Evolutionary conservation across 495 filamentous ascomycete genomes (phyloP).

Genomic region (Monascus purpureus): DNA sequence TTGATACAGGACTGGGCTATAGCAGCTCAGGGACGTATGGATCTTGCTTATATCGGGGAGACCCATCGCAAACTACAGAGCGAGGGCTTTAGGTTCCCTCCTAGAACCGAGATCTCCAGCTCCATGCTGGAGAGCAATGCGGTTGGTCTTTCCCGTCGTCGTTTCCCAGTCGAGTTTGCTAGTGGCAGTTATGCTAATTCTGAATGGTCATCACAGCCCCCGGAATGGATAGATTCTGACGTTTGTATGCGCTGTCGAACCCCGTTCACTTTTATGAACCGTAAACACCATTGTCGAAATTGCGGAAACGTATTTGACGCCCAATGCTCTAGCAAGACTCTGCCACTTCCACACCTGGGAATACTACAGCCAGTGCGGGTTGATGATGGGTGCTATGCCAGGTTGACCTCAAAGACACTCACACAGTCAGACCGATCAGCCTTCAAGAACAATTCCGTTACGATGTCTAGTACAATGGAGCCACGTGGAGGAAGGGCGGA

Average conservation of each 20-base stretch:
- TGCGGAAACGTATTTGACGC: constrained; percentile 95
- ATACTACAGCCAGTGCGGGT: constrained; percentile 86
- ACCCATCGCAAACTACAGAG: constrained; percentile 67
- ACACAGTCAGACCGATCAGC: constrained; percentile 31
- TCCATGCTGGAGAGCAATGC: constrained; percentile 96
- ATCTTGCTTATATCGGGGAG: constrained; percentile 74
- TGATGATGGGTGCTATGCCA: constrained; percentile 91
- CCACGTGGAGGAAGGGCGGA: constrained; percentile 73
- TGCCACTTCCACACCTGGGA: constrained; percentile 83
- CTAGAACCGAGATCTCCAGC: constrained; percentile 70
- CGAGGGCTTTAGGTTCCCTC: constrained; percentile 84
- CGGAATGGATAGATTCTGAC: constrained; percentile 95
- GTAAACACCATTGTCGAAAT: constrained; percentile 96
- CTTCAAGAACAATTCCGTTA: constrained; percentile 37
- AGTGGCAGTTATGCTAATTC: not conserved
- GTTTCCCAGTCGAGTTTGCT: not conserved
- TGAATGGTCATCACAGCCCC: constrained; percentile 45
- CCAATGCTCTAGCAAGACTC: constrained; percentile 76
- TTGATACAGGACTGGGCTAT: constrained; percentile 88
- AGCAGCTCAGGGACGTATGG: constrained; percentile 72
- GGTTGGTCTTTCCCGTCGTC: constrained; percentile 39
- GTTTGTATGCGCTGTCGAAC: constrained; percentile 98
- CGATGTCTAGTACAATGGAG: constrained; percentile 57
- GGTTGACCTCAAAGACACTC: constrained; percentile 59
- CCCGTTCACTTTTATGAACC: constrained; percentile 90